These are phyloP conservation scores for Vaccinium darrowii DNA, from an alignment of 148 eudicot genomes.

Conservation along the genomic window DNA sequence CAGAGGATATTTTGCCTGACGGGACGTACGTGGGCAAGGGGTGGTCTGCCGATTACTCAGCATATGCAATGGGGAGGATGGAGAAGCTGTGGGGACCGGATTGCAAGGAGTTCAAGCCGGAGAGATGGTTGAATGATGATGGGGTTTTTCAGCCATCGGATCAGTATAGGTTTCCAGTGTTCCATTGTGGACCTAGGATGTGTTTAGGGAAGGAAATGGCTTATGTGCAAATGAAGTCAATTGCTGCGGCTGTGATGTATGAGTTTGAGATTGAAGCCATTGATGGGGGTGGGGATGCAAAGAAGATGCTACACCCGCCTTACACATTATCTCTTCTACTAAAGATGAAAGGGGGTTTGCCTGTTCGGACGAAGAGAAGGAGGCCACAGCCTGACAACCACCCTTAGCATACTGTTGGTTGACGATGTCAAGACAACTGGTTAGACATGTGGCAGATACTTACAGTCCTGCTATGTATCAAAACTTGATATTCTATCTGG, in stretches of 20 bases:
- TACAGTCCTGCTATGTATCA: not conserved
- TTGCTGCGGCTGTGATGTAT: slow-evolving; percentile 34
- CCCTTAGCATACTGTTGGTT: not conserved
- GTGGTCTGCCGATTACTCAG: slow-evolving; percentile 36
- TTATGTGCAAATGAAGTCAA: slow-evolving; percentile 44
- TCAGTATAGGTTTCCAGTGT: slow-evolving; percentile 40
- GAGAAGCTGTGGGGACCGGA: slow-evolving; percentile 42
- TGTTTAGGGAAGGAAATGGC: slow-evolving; percentile 56
- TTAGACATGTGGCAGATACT: not conserved
- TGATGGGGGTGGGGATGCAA: slow-evolving; percentile 34
- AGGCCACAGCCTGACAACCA: slow-evolving; percentile 3
- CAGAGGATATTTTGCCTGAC: slow-evolving; percentile 32
- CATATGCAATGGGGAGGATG: slow-evolving; percentile 49
- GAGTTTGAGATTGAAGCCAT: slow-evolving; percentile 37
- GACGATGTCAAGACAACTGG: not conserved
- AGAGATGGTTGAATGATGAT: slow-evolving; percentile 39
- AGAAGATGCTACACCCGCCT: slow-evolving; percentile 31
- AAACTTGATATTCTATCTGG: too few species aligned
- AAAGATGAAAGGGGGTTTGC: slow-evolving; percentile 41
- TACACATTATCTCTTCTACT: slow-evolving; percentile 29
- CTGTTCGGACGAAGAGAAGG: slow-evolving; percentile 21
- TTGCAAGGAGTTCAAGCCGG: slow-evolving; percentile 42
- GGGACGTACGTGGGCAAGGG: slow-evolving; percentile 39
- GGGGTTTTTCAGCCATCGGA: slow-evolving; percentile 29
- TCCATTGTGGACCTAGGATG: slow-evolving; percentile 43